These are phyloP conservation scores for Ogataea corticis DNA, from an alignment of 805 yeast species.

Conservation along the genomic window DNA sequence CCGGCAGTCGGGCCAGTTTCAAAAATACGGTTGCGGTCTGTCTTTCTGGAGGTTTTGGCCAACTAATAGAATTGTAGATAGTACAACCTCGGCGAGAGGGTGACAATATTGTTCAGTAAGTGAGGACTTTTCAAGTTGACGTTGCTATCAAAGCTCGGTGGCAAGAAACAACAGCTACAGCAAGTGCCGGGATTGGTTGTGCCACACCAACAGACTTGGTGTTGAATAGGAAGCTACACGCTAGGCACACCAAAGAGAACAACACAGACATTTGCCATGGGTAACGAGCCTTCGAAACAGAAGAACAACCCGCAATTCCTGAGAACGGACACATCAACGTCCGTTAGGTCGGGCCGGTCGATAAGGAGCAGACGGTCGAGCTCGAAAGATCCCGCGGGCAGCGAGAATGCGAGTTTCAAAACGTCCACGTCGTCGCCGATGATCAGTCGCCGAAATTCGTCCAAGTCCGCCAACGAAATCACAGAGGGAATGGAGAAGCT, in stretches of 20 bases:
- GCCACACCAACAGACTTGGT: neutral
- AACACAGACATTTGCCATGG: constrained; percentile 23
- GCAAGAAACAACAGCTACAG: neutral
- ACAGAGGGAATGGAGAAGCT: constrained; percentile 19
- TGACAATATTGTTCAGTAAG: neutral
- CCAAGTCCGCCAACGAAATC: constrained; percentile 23
- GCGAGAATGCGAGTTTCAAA: constrained; percentile 23
- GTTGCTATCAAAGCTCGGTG: neutral
- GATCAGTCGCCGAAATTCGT: constrained; percentile 29
- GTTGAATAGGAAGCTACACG: neutral
- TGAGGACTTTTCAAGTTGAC: neutral
- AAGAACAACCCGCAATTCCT: constrained; percentile 28
- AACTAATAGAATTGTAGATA: neutral
- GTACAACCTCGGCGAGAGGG: constrained; percentile 5
- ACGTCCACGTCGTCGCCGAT: constrained; percentile 26
- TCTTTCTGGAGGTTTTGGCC: neutral
- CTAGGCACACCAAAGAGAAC: neutral
- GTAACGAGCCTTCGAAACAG: constrained; percentile 37
- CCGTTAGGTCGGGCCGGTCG: constrained; percentile 32
- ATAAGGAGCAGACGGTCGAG: constrained; percentile 30
- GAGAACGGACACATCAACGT: constrained; percentile 34
- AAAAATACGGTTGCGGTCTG: constrained; percentile 1
- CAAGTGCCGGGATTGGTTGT: neutral
- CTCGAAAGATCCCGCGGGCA: constrained; percentile 17
- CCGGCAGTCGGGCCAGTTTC: neutral